Evolutionary conservation across 768 basidiomycete species (phyloP).

Genomic region (Trichaptum fuscoviolaceum): DNA sequence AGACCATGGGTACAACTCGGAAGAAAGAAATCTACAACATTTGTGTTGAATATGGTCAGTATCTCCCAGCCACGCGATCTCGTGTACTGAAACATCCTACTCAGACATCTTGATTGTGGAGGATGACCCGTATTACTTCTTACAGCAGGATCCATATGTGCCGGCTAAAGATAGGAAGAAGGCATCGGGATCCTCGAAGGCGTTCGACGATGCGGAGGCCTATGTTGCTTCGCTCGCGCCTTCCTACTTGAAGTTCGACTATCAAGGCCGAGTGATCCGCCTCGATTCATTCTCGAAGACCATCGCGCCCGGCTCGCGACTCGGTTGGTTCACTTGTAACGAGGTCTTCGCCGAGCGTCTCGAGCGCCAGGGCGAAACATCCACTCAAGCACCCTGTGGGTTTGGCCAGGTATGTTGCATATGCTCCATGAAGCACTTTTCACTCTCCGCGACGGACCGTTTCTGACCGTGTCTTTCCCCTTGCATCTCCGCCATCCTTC

Average conservation of each 20-base stretch:
- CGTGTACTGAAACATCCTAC: constrained; percentile 3
- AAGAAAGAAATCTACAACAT: constrained; percentile 81
- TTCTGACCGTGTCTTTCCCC: neutral
- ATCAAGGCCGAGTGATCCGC: constrained; percentile 78
- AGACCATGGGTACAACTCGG: constrained; percentile 57
- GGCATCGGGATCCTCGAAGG: constrained; percentile 2
- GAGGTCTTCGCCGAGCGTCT: constrained; percentile 72
- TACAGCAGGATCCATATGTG: constrained; percentile 56
- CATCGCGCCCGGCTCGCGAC: constrained; percentile 68
- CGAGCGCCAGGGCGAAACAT: constrained; percentile 62
- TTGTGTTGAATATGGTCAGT: constrained; percentile 70
- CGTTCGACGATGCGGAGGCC: constrained; percentile 33
- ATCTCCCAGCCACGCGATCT: neutral
- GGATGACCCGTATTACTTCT: constrained; percentile 80
- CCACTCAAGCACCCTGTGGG: constrained; percentile 67
- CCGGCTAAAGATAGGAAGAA: constrained; percentile 33
- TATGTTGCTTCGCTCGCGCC: constrained; percentile 56
- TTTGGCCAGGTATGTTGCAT: constrained; percentile 49
- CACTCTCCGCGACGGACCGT: neutral
- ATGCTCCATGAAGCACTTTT: constrained; percentile 1
- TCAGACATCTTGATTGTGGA: constrained; percentile 73
- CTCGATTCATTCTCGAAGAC: constrained; percentile 82
- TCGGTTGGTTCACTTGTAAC: constrained; percentile 79
- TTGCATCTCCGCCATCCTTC: neutral
- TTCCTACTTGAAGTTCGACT: constrained; percentile 60